Evolutionary conservation across 768 basidiomycete species (phyloP), one percentile per base, ranked within the genome.

Genomic region (Chiua virens): DNA sequence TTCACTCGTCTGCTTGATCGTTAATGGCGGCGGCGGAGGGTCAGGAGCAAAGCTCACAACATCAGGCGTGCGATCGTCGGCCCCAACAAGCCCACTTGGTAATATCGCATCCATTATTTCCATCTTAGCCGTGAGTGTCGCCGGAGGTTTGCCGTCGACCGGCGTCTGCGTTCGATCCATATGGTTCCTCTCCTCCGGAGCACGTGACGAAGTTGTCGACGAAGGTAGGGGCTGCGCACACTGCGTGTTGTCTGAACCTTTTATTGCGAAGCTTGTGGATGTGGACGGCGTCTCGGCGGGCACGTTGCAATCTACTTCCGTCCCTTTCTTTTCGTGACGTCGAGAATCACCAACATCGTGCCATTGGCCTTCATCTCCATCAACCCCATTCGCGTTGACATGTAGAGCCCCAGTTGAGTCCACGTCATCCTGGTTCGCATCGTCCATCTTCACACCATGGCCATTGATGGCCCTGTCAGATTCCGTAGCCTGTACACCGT

Each of bases 21-120:
- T 57, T 56, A 66, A 69, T 65, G 66, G 65, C 36, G 65, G 65
- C 5, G 65, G 68, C 47, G 62, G 66, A 40, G 67, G 68, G 9
- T 67, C 63, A 61, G 68, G 61, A 42, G 66, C 66, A 39, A 56
- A 53, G 60, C 55, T 61, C 59, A 59, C 61, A 56, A 50, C 55
- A 51, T 60, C 56, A 45, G 60, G 58, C 44, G 23, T 36, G 48
- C 42, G 45, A 25, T 59, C 63, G 47, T 69, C 56, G 4, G 43
- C 28, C 13, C 46, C 50, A 43, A 51, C 43, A 38, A 52, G 52
- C 15, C 50, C 68, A 42, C 41, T 63, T 8, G 54, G 61, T 27
- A 69, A 42, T 20, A 53, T 27, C 15, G 27, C 53, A 30, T 68
- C 66, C 43, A 65, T 42, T 14, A 61, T 42, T 44, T 69, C 67